These are phyloP conservation scores for Kluyveromyces sp. DNA, from an alignment of 1,139 yeast genomes.

Conservation along the genomic window DNA sequence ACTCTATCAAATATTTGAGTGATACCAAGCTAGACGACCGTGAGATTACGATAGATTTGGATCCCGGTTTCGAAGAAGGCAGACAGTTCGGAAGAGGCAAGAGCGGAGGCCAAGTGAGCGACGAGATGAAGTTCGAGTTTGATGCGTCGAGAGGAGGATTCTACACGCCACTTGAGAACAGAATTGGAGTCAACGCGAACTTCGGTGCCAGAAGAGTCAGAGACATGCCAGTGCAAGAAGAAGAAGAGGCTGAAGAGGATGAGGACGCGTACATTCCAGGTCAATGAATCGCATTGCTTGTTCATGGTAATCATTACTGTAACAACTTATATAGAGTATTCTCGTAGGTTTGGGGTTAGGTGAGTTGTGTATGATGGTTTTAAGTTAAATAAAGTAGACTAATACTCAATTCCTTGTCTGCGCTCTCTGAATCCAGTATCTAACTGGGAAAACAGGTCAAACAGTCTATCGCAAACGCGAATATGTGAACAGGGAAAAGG, in stretches of 20 bases:
- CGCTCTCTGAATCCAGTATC: not conserved
- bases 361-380: not conserved
- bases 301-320: no score
- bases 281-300: conserved; percentile 3
- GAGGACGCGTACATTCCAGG: conserved; percentile 16
- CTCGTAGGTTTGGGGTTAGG: no score
- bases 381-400: not conserved
- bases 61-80: conserved; percentile 92
- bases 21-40: conserved; percentile 80
- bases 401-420: not conserved
- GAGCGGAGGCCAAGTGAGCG: conserved; percentile 78
- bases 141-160: conserved; percentile 55
- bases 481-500: no score
- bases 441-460: not conserved
- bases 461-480: no score
- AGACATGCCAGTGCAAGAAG: conserved; percentile 12
- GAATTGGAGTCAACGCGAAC: conserved; percentile 22
- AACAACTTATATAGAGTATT: no score
- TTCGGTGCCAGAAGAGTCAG: conserved; percentile 19
- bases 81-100: conserved; percentile 91
- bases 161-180: conserved; percentile 29
- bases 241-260: conserved; percentile 15
- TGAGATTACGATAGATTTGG: conserved; percentile 73
- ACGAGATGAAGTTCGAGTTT: conserved; percentile 48
- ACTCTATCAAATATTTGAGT: conserved; percentile 73